phyloP scores from a whole-genome alignment of 345 rosid species.

The Brassica cretica region DNA sequence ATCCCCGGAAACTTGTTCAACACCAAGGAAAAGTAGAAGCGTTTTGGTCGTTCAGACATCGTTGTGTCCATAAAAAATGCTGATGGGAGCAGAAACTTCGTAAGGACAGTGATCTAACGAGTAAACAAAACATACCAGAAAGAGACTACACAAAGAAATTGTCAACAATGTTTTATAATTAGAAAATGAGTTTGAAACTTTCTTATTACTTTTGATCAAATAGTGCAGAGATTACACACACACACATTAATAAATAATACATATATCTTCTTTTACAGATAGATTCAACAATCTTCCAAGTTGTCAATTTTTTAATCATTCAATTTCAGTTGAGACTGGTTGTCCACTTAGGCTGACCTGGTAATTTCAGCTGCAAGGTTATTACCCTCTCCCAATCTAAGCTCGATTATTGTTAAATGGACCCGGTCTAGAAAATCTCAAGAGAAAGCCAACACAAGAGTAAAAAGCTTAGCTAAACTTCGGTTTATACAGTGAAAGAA shows the following conservation, averaged over 20 bases:
- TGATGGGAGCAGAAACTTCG: constrained; percentile 8
- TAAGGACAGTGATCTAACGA: constrained; percentile 30
- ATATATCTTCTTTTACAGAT: neutral
- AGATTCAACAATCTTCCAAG: constrained; percentile 5
- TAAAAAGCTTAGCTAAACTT: neutral
- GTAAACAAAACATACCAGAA: constrained; percentile 34
- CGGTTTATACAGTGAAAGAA: neutral
- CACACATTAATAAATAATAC: neutral
- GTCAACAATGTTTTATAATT: constrained; percentile 18
- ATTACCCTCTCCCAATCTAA: constrained; percentile 17
- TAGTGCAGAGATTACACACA: neutral
- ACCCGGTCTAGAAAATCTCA: neutral
- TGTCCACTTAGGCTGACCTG: constrained; percentile 33
- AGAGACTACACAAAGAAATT: constrained; percentile 19
- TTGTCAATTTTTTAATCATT: constrained; percentile 20
- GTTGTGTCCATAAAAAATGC: constrained; percentile 13
- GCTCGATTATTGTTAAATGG: neutral
- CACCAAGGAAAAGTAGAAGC: constrained; percentile 25
- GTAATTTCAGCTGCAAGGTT: constrained; percentile 11
- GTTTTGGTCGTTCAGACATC: constrained; percentile 4
- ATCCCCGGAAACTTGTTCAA: constrained; percentile 4
- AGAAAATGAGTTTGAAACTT: constrained; percentile 19
- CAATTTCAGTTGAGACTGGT: constrained; percentile 7
- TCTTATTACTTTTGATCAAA: constrained; percentile 6
- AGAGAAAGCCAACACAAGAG: constrained; percentile 18